Percentiles rank a stretch among this genome's conserved stretches.
Conservation (phyloP, 1,284 basidiomycete species). For the Leccinum subrobustum region DNA sequence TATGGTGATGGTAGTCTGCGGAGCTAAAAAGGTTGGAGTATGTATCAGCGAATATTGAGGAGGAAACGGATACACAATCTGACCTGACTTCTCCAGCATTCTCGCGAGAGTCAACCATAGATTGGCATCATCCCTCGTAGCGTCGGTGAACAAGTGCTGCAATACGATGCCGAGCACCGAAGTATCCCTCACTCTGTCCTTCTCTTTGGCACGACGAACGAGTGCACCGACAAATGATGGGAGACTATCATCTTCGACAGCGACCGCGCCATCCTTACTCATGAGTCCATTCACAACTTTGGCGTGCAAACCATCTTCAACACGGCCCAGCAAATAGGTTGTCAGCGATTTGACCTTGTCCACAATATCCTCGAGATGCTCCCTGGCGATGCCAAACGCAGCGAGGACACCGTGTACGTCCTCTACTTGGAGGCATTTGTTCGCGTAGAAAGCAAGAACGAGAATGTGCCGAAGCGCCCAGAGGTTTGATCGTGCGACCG, state of each 20-base stretch:
- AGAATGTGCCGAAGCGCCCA: constrained; percentile 69
- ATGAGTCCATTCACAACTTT: constrained; percentile 19
- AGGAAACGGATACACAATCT: not conserved
- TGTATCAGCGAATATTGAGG: not conserved
- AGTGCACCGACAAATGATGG: constrained; percentile 45
- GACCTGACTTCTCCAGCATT: constrained; percentile 61
- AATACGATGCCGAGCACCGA: constrained; percentile 62
- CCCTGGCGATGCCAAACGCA: constrained; percentile 23
- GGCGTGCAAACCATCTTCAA: constrained; percentile 36
- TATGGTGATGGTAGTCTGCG: constrained; percentile 66
- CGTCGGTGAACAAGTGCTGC: constrained; percentile 58
- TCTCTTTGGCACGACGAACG: constrained; percentile 35
- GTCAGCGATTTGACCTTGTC: constrained; percentile 58
- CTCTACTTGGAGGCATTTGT: constrained; percentile 55
- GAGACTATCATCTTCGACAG: constrained; percentile 31
- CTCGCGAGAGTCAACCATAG: constrained; percentile 72
- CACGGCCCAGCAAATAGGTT: constrained; percentile 62
- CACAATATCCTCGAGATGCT: constrained; percentile 38
- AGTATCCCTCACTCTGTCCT: constrained; percentile 52
- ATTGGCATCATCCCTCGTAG: constrained; percentile 67
- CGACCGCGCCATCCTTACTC: constrained; percentile 29
- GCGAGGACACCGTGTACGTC: constrained; percentile 49
- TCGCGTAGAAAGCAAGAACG: constrained; percentile 54
- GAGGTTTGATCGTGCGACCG: constrained; percentile 52
- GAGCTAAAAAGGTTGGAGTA: constrained; percentile 44